Evolutionary conservation across 768 basidiomycete genomes (phyloP), one percentile per base, ranked within the genome.

Genomic region (Termitomyces titanicus): DNA sequence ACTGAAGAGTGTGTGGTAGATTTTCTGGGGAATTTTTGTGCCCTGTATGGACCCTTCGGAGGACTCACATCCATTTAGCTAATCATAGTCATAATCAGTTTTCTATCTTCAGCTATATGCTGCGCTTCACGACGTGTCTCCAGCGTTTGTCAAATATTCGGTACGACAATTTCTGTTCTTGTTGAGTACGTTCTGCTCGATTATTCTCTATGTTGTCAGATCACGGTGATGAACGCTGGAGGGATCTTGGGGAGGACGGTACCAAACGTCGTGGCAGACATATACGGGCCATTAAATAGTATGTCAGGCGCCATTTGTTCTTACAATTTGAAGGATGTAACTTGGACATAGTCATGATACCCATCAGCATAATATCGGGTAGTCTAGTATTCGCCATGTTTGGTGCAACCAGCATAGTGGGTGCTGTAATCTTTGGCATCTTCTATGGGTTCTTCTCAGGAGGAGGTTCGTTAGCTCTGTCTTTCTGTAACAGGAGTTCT

Each of bases 171-270:
- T n/a, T 24, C 7, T 31, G 18, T 29, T 34, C 29, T 13, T 42
- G 9, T 42, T 24, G 2, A 43, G 35, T 8, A 24, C 25, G 3
- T 13, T 47, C 3, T 17, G 33, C 18, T 22, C 27, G 11, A 54
- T 7, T 51, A 53, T 34, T 42, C 11, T 47, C 31, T 13, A 13
- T 38, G 40, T n/a, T 53, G 25, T 25, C 4, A 80, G 79, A 72
- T 82, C 33, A 74, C 80, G 0, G 70, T 82, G 18, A 74, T 82
- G 72, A 82, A 83, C 55, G 79, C 69, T 2, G 73, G 78, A 2
- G 80, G 79, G 24, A 66, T 83, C n/a, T 70, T 83, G 57, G 85
- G 85, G n/a, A 75, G 85, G 39, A 78, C 77, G 7, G 56, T 86
- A 3, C 84, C 84, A 0, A 82, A 82, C 64, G 70, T 80, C 55